Percentiles rank a stretch among this genome's conserved stretches.
Conservation (phyloP, 805 yeast genomes). For the Ogataea populi-albae region DNA sequence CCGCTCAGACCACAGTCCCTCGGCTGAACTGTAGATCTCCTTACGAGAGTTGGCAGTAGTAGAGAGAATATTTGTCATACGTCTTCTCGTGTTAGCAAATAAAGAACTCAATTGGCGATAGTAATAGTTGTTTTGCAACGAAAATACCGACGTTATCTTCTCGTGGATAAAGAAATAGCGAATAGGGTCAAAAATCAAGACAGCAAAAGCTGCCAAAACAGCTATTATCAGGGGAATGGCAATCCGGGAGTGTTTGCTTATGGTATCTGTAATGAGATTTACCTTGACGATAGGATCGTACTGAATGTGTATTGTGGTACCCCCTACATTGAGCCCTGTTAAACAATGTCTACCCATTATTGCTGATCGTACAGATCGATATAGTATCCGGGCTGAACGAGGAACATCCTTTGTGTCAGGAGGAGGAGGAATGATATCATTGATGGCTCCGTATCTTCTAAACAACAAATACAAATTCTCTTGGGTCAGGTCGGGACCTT, state of each 20-base stretch:
- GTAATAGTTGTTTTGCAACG: conserved; percentile 44
- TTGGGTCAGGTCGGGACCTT: conserved; percentile 73
- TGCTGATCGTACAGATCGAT: conserved; percentile 60
- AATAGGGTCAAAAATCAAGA: conserved; percentile 87
- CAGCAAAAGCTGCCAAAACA: conserved; percentile 74
- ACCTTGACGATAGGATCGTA: conserved; percentile 58
- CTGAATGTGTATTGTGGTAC: conserved; percentile 68
- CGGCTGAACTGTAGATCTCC: conserved; percentile 17
- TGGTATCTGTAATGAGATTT: conserved; percentile 52
- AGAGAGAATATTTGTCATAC: conserved; percentile 24
- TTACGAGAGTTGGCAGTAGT: conserved; percentile 10
- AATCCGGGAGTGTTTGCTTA: conserved; percentile 75
- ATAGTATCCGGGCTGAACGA: conserved; percentile 52
- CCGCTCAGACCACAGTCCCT: conserved; percentile 64
- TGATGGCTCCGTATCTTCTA: conserved; percentile 82
- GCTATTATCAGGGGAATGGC: conserved; percentile 81
- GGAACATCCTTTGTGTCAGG: conserved; percentile 46
- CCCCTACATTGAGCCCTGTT: conserved; percentile 68
- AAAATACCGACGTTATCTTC: conserved; percentile 61
- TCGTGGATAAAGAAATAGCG: conserved; percentile 74
- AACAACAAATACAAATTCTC: conserved; percentile 76
- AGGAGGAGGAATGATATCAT: conserved; percentile 63
- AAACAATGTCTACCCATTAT: conserved; percentile 87
- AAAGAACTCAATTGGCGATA: conserved; percentile 35
- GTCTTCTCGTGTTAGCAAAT: conserved; percentile 26